These are phyloP conservation scores for Phytophthora podocarpi DNA, from an alignment of 352 stramenopile genomes.

Conservation along the genomic window DNA sequence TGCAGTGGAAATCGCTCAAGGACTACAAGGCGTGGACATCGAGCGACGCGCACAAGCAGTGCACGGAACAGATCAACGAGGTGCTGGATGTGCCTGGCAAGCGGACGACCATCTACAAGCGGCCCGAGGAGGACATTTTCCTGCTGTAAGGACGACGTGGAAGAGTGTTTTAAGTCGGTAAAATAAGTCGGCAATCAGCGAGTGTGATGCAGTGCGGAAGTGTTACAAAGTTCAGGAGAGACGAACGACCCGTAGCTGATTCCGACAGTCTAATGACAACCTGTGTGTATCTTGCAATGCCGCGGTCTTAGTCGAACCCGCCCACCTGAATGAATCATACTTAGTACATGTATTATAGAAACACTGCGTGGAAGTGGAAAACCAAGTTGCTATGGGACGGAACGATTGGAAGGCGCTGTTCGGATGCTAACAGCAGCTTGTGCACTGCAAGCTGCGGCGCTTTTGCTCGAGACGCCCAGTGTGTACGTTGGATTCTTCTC, in stretches of 20 bases:
- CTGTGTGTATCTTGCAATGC: constrained; percentile 14
- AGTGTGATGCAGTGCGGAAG: background rate
- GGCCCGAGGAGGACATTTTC: constrained; percentile 85
- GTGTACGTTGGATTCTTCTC: too few relatives aligned
- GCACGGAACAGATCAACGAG: constrained; percentile 86
- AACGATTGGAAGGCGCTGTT: too few relatives aligned
- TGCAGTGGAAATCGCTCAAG: constrained; percentile 79
- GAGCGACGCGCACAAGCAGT: constrained; percentile 81
- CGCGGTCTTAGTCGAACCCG: background rate
- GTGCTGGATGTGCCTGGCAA: constrained; percentile 87
- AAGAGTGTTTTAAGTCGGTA: constrained; percentile 10
- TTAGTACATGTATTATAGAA: too few relatives aligned
- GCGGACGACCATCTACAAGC: constrained; percentile 85
- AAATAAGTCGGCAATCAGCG: constrained; percentile 14
- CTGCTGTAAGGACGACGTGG: constrained; percentile 49
- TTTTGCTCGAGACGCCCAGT: too few relatives aligned
- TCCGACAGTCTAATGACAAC: constrained; percentile 14
- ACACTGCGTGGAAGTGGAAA: too few relatives aligned
- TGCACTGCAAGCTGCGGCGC: too few relatives aligned
- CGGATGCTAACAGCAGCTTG: too few relatives aligned
- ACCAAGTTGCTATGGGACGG: too few relatives aligned
- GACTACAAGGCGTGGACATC: constrained; percentile 82
- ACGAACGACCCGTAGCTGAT: background rate
- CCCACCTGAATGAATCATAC: too few relatives aligned
- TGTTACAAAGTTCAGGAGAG: too few relatives aligned